phyloP scores from a whole-genome alignment of 192 early-diverging fungal species.

The Backusella tuberculispora region DNA sequence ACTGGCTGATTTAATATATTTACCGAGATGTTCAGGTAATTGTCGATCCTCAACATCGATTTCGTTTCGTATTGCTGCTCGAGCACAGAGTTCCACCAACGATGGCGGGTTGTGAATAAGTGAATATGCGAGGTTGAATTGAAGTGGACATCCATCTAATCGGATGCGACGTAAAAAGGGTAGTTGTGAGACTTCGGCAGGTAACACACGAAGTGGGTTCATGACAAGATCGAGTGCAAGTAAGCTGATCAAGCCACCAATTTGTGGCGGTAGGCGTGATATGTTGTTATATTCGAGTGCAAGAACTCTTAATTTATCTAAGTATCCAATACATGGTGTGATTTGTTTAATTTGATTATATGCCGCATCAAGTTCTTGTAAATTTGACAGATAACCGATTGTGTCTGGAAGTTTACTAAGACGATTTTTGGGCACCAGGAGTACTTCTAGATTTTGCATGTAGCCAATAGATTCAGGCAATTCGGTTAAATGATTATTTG shows the following conservation, averaged over 20 bases:
- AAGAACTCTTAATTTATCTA: conserved; percentile 68
- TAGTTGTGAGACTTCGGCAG: conserved; percentile 73
- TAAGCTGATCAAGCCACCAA: conserved; percentile 62
- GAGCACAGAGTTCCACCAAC: conserved; percentile 77
- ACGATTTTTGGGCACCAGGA: conserved; percentile 66
- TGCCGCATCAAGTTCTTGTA: conserved; percentile 68
- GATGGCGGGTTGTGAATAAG: conserved; percentile 58
- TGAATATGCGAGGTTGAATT: conserved; percentile 35
- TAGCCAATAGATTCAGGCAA: conserved; percentile 80
- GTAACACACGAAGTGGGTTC: conserved; percentile 71
- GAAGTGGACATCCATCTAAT: conserved; percentile 59
- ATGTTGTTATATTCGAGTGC: conserved; percentile 67
- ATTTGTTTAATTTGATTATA: conserved; percentile 65
- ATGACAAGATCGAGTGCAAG: conserved; percentile 65
- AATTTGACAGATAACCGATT: conserved; percentile 66
- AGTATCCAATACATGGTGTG: conserved; percentile 60
- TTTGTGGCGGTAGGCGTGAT: conserved; percentile 60
- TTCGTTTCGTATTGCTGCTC: conserved; percentile 49
- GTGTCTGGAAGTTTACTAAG: conserved; percentile 68
- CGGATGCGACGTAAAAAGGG: conserved; percentile 65
- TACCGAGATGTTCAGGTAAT: conserved; percentile 54
- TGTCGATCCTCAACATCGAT: not conserved
- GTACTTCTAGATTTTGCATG: conserved; percentile 63
- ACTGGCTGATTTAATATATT: conserved; percentile 62
- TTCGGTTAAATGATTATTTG: conserved; percentile 67